Evolutionary conservation across 1,284 basidiomycete species (phyloP), one percentile per base, ranked within the genome.

Genomic region (Trichosporon sp.): DNA sequence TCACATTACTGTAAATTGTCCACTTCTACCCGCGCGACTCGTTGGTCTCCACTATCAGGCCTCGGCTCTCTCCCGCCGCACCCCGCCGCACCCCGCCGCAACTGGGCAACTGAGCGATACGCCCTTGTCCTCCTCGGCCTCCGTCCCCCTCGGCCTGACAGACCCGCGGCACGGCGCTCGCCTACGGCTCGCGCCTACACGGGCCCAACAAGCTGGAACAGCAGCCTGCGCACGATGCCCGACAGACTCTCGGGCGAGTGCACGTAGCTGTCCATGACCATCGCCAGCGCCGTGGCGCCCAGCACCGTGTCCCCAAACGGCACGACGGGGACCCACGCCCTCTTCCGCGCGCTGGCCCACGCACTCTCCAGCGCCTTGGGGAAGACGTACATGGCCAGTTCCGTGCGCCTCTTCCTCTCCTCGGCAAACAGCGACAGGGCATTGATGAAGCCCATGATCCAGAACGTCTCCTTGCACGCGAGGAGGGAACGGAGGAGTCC

Each of bases 151-250:
- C n/a, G n/a, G n/a, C n/a, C n/a, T n/a, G n/a, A n/a, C n/a, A n/a
- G n/a, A n/a, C n/a, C n/a, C n/a, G n/a, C n/a, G n/a, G n/a, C n/a
- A n/a, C n/a, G n/a, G n/a, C n/a, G n/a, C n/a, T n/a, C n/a, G n/a
- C n/a, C 38, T 10, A 40, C 38, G 38, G 38, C 38, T 40, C 38
- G n/a, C n/a, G 43, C 43, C 59, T 69, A 83, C 26, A 81, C 79
- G 4, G 94, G 92, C 2, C 94, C 94, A 76, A 96, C 90, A 73
- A 96, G 92, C 80, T 98, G 96, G 83, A 96, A 98, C 76, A 98
- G 79, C 76, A 98, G 89, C 67, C 91, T 87, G 73, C 94, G 87
- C 11, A 98, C 93, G 5, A 98, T 86, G 0, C 94, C 92, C 0
- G 92, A 94, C 35, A 98, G 87, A 77, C 94, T 91, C 66, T 93